Evolutionary conservation across 2,329 filamentous ascomycete species (phyloP), one percentile per base, ranked within the genome.

Genomic region (Trichoderma cornu-damae): DNA sequence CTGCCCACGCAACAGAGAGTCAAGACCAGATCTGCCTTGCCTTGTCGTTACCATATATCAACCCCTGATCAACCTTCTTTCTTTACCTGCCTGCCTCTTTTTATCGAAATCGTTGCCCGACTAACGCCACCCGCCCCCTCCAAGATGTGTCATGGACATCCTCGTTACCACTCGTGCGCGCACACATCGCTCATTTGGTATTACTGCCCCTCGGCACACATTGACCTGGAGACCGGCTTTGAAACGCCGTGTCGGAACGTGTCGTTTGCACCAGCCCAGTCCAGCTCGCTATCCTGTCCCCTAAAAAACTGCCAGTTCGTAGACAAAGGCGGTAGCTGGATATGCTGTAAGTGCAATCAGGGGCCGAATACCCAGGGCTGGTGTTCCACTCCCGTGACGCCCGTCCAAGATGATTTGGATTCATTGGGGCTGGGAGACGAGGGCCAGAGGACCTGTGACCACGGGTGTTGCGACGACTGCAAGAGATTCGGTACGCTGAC

Each of bases 171-270:
- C 62, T 70, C 76, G 12, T 82, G 79, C 65, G 72, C 74, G 22
- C 79, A 82, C 66, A 78, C 76, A n/a, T 81, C 79, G 46, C 73
- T 81, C 61, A 76, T 75, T 60, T 82, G 79, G 78, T 73, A 79
- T 64, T 81, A 81, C 67, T 82, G 79, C 63, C 76, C 78, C 0
- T 68, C 69, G 14, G 69, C 67, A 4, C 26, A 57, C 30, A 60
- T 81, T 58, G 78, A 82, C 65, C 66, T 79, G 30, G 66, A 72
- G 34, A 81, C 78, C 0, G 77, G 79, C 16, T 75, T 77, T 59
- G 75, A 78, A 64, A 75, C 74, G 34, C 75, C 78, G 32, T 82
- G 80, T 66, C 66, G 67, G 55, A 78, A 79, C 55, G 72, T 73
- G 32, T 76, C 73, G 6, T 80, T 80, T 62, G 75, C 75, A 6